Evolutionary conservation across 495 filamentous ascomycete genomes (phyloP), one percentile per base, ranked within the genome.

Genomic region (Parathielavia appendiculata): DNA sequence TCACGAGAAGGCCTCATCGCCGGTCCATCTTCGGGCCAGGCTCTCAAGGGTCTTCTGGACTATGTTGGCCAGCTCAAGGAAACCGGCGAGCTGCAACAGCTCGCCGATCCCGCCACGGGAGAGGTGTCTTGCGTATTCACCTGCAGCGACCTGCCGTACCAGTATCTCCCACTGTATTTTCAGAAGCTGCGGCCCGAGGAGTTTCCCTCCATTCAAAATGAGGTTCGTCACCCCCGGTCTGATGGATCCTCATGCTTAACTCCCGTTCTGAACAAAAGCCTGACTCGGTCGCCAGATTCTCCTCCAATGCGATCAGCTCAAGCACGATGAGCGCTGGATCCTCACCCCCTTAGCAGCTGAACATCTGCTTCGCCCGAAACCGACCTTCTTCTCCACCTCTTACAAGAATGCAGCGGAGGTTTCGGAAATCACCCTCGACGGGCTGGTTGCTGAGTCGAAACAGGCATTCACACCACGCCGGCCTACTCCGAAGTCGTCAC

Each of bases 101-200:
- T 83, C 1, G 74, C 76, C 6, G 78, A 76, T 1, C 66, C 69
- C 0, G 71, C 73, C 17, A 65, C 65, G 23, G 78, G 77, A 1
- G 69, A 76, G 51, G 74, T 77, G n/a, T 73, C 79, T 51, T 81
- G 77, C 54, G 83, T 85, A 5, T 86, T 86, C 65, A 65, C 82
- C 13, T 83, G 80, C 68, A 82, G 80, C 38, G 83, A 86, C 61
- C 66, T 86, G 22, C 83, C 83, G 12, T 85, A 86, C 57, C 82
- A 86, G 65, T 85, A 86, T 54, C 75, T 86, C 40, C 69, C 73
- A 20, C 76, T 79, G 62, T 86, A 86, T 58, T 85, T 83, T 57
- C 64, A 79, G 44, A 83, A 81, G 60, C 65, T 85, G 14, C 74
- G 70, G 10, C 53, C 70, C 0, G 71, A 73, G 12, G 65, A 79